phyloP scores from a whole-genome alignment of 805 yeast species.

The Metschnikowia borealis region DNA sequence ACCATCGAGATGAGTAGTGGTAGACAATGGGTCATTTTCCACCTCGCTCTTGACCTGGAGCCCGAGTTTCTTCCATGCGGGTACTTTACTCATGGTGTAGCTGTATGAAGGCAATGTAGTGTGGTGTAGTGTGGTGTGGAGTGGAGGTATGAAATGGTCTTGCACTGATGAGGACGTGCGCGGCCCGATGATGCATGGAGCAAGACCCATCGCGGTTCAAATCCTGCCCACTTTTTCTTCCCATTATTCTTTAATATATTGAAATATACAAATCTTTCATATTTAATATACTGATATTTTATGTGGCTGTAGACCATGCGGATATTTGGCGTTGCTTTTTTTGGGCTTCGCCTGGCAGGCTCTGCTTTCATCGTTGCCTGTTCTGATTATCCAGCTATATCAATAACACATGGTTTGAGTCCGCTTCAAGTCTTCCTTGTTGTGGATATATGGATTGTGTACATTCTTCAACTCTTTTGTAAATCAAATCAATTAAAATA shows the following conservation, averaged over 20 bases:
- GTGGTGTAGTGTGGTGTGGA: not conserved
- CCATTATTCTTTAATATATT: not conserved
- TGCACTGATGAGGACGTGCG: constrained; percentile 12
- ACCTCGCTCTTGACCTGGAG: constrained; percentile 51
- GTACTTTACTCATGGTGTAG: constrained; percentile 33
- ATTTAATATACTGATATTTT: not conserved
- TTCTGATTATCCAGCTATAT: constrained; percentile 31
- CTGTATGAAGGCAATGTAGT: too few relatives aligned
- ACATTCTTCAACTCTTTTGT: constrained; percentile 21
- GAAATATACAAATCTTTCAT: too few relatives aligned
- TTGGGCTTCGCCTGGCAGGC: constrained; percentile 7
- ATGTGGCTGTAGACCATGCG: constrained; percentile 10
- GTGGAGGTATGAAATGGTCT: not conserved
- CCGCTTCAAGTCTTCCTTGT: constrained; percentile 32
- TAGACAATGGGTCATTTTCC: constrained; percentile 43
- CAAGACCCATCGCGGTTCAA: constrained; percentile 1
- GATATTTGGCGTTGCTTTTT: constrained; percentile 14
- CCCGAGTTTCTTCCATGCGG: constrained; percentile 84
- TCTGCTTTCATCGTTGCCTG: constrained; percentile 7
- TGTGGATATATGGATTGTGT: constrained; percentile 45
- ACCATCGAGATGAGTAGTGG: constrained; percentile 44
- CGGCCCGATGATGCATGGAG: constrained; percentile 1
- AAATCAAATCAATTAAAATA: too few relatives aligned
- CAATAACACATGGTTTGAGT: constrained; percentile 45
- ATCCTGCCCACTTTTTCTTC: not conserved